Evolutionary conservation across 495 filamentous ascomycete genomes (phyloP).

Genomic region (Hypoxylon crocopeplum): DNA sequence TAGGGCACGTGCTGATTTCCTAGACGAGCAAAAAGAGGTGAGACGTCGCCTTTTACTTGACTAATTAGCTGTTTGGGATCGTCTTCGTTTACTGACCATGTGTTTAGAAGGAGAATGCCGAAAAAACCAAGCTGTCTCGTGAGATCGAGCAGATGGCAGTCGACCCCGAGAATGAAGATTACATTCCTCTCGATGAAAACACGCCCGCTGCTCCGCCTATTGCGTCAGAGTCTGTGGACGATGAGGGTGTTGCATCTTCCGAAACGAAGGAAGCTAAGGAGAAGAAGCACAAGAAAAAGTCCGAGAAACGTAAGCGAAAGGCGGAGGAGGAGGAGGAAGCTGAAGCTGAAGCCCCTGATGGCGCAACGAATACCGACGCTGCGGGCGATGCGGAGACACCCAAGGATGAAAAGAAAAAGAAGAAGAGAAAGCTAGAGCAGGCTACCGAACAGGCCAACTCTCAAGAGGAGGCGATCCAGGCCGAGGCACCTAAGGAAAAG

Average conservation of each 20-base stretch:
- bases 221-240: background rate
- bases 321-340: slow-evolving; percentile 37
- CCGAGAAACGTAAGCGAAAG: slow-evolving; percentile 37
- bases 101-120: slow-evolving; percentile 29
- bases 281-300: slow-evolving; percentile 27
- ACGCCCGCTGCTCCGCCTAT: background rate
- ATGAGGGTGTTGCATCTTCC: background rate
- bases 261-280: slow-evolving; percentile 27
- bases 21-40: slow-evolving; percentile 28
- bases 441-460: slow-evolving; percentile 23
- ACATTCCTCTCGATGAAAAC: slow-evolving; percentile 26
- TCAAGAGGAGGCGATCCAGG: slow-evolving; percentile 25
- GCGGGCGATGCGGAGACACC: slow-evolving; percentile 11
- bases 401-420: slow-evolving; percentile 39
- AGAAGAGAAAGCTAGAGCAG: slow-evolving; percentile 35
- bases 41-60: background rate
- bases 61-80: background rate
- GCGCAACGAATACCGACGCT: slow-evolving; percentile 7
- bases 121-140: slow-evolving; percentile 28
- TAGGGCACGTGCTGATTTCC: slow-evolving; percentile 25
- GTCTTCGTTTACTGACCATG: slow-evolving; percentile 1
- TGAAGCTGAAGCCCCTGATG: slow-evolving; percentile 3
- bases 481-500: slow-evolving; percentile 43
- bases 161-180: slow-evolving; percentile 26
- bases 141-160: slow-evolving; percentile 27